These are phyloP conservation scores for Globisporangium iwayamae DNA, from an alignment of 352 stramenopile species.

Conservation along the genomic window DNA sequence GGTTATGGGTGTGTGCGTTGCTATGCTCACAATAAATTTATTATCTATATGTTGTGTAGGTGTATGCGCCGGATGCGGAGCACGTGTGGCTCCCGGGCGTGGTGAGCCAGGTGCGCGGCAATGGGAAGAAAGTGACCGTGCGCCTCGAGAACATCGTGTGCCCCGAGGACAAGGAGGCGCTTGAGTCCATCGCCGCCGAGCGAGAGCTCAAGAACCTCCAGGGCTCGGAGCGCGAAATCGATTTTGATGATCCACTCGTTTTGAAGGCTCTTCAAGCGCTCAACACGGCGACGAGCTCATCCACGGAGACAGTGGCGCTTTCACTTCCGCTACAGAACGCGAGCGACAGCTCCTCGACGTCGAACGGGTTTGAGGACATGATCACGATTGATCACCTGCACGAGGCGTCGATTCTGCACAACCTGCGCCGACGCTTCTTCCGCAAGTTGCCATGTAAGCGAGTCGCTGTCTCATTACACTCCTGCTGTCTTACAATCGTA, in stretches of 20 bases:
- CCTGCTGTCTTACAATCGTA: not conserved
- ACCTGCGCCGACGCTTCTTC: slow-evolving; percentile 76
- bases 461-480: not conserved
- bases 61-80: slow-evolving; percentile 70
- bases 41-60: slow-evolving; percentile 26
- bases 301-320: slow-evolving; percentile 12
- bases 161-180: slow-evolving; percentile 33
- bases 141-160: slow-evolving; percentile 66
- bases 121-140: slow-evolving; percentile 52
- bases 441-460: slow-evolving; percentile 67
- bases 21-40: not conserved
- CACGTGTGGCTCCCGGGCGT: slow-evolving; percentile 81
- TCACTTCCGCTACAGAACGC: slow-evolving; percentile 75
- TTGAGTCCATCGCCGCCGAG: slow-evolving; percentile 41
- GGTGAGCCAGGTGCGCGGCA: slow-evolving; percentile 41
- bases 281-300: slow-evolving; percentile 40
- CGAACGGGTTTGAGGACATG: slow-evolving; percentile 81
- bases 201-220: slow-evolving; percentile 48
- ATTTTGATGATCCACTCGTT: slow-evolving; percentile 50
- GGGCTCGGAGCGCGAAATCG: slow-evolving; percentile 47
- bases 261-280: slow-evolving; percentile 59
- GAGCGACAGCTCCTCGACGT: slow-evolving; percentile 30
- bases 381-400: slow-evolving; percentile 86
- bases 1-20: not conserved
- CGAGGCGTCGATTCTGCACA: slow-evolving; percentile 86